Conservation (phyloP, 2,329 filamentous ascomycete genomes). For the Talaromyces sp. region DNA sequence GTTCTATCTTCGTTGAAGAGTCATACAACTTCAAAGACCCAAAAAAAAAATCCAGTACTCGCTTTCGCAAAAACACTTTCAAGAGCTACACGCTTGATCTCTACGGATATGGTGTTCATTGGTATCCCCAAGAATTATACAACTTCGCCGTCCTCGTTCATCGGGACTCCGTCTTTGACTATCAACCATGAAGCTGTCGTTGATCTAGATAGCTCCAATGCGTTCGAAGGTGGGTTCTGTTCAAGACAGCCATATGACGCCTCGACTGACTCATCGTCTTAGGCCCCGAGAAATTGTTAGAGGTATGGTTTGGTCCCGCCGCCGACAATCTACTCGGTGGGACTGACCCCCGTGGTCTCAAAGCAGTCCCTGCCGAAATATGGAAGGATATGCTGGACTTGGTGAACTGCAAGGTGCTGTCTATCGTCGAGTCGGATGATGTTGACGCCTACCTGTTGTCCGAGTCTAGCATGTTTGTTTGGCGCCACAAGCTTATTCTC, state of each 20-base stretch:
- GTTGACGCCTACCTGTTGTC: constrained; percentile 96
- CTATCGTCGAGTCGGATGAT: constrained; percentile 85
- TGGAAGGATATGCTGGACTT: constrained; percentile 98
- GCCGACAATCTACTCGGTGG: constrained; percentile 67
- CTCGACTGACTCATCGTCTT: constrained; percentile 23
- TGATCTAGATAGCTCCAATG: constrained; percentile 90
- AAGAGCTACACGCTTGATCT: constrained; percentile 18
- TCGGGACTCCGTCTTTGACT: constrained; percentile 81
- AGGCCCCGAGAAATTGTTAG: constrained; percentile 94
- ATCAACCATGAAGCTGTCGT: constrained; percentile 95
- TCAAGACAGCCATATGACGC: not conserved
- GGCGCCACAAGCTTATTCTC: constrained; percentile 97
- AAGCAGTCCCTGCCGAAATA: constrained; percentile 73
- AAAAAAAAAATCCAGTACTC: constrained; percentile 20
- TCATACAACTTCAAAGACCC: not conserved
- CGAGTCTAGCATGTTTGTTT: constrained; percentile 99
- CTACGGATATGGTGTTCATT: constrained; percentile 75
- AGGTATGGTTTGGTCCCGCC: constrained; percentile 94
- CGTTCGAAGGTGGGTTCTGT: constrained; percentile 74
- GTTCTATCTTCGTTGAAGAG: constrained; percentile 11
- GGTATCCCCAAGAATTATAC: constrained; percentile 77
- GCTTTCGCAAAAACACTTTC: constrained; percentile 24
- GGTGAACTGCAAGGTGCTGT: constrained; percentile 97
- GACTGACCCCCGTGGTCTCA: constrained; percentile 72
- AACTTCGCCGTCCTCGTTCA: constrained; percentile 70